Percentiles rank a stretch among this genome's conserved stretches.
Evolutionary conservation across 371 early-diverging fungal species (phyloP).

Genomic region (Mycotypha africana): DNA sequence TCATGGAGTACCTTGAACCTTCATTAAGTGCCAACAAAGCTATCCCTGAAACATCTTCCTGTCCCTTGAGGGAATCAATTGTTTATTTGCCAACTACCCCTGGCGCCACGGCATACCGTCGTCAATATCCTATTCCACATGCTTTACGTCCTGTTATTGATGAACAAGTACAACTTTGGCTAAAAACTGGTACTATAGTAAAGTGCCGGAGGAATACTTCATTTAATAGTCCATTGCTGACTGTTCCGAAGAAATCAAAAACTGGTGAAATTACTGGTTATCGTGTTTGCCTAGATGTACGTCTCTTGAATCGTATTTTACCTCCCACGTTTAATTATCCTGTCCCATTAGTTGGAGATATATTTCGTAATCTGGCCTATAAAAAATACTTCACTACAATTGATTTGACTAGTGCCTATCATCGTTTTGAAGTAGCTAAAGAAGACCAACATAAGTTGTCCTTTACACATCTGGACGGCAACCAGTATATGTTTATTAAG

Average conservation of each 20-base stretch:
- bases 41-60: no score
- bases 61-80: no score
- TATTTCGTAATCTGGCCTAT: not conserved
- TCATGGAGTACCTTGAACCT: not conserved
- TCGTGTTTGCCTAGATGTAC: slow-evolving; percentile 1
- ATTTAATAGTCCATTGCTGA: slow-evolving; percentile 7
- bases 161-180: not conserved
- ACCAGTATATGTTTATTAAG: slow-evolving; percentile 6
- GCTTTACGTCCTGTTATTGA: no score
- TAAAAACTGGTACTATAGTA: slow-evolving; percentile 2
- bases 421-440: not conserved
- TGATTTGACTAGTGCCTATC: slow-evolving; percentile 4
- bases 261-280: slow-evolving; percentile 3
- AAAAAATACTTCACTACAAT: not conserved
- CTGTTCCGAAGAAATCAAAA: slow-evolving; percentile 1
- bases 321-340: not conserved
- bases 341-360: slow-evolving; percentile 6
- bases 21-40: no score
- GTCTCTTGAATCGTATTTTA: slow-evolving; percentile 1
- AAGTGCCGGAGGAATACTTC: slow-evolving; percentile 1
- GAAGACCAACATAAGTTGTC: slow-evolving; percentile 1
- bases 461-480: slow-evolving; percentile 7
- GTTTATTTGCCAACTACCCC: no score
- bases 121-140: no score
- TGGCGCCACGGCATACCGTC: no score